These are phyloP conservation scores for Salvia splendens DNA, from an alignment of 257 asterid species.

Conservation along the genomic window DNA sequence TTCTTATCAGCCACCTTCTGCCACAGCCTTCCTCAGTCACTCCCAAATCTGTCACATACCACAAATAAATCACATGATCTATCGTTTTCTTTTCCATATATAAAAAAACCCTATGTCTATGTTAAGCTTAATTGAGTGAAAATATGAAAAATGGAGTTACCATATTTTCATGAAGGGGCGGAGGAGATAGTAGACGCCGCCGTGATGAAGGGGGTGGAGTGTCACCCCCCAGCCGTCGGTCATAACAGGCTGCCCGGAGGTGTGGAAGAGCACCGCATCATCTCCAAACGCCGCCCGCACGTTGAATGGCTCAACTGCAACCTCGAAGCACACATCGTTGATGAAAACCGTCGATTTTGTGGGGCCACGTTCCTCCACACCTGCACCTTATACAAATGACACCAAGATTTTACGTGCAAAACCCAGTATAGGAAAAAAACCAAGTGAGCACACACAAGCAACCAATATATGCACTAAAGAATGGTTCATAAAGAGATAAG, in stretches of 20 bases:
- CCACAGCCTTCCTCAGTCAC: slow-evolving; percentile 18
- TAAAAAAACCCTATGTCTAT: too few species aligned
- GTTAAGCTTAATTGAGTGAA: too few species aligned
- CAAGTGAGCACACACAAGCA: too few species aligned
- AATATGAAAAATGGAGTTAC: slow-evolving; percentile 22
- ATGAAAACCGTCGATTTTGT: slow-evolving; percentile 74
- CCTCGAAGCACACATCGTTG: slow-evolving; percentile 88
- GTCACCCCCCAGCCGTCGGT: slow-evolving; percentile 86
- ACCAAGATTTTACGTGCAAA: too few species aligned
- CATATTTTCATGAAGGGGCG: slow-evolving; percentile 52
- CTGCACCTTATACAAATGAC: slow-evolving; percentile 38
- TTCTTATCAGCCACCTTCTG: too few species aligned
- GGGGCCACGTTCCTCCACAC: slow-evolving; percentile 40
- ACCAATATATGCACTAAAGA: too few species aligned
- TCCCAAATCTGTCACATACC: slow-evolving; percentile 29
- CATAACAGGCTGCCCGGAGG: slow-evolving; percentile 76
- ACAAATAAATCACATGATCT: not conserved
- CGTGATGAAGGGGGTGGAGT: slow-evolving; percentile 74
- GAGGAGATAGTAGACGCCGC: slow-evolving; percentile 70
- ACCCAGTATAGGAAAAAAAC: too few species aligned
- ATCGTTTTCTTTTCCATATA: too few species aligned
- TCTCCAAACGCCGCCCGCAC: slow-evolving; percentile 85
- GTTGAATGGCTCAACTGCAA: slow-evolving; percentile 60
- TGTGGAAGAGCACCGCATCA: slow-evolving; percentile 71
- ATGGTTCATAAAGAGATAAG: too few species aligned